A percentile compares a stretch with the other conserved stretches of the same genome.
Evolutionary conservation across 345 rosid species (phyloP).

Genomic region (Physaria fendleri): DNA sequence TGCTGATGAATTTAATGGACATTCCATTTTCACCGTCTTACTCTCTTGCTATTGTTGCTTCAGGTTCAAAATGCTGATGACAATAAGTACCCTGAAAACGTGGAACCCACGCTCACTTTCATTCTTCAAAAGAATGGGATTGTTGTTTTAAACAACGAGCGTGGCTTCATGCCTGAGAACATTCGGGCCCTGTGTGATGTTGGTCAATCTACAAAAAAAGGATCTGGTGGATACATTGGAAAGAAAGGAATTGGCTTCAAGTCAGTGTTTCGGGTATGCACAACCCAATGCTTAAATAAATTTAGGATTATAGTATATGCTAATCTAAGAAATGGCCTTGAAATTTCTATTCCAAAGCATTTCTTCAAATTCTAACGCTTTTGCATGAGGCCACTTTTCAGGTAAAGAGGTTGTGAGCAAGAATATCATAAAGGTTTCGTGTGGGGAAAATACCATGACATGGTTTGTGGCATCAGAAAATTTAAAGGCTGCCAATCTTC

Average conservation of each 20-base stretch:
- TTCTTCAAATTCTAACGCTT: background rate
- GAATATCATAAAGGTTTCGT: conserved; percentile 65
- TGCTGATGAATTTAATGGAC: conserved; percentile 57
- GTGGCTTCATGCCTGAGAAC: conserved; percentile 76
- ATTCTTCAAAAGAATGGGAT: conserved; percentile 75
- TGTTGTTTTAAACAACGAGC: conserved; percentile 77
- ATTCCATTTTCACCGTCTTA: conserved; percentile 9
- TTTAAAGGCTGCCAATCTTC: conserved; percentile 46
- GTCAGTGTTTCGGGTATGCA: conserved; percentile 95
- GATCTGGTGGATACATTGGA: conserved; percentile 84
- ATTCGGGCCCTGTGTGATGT: conserved; percentile 92
- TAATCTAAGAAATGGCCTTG: conserved; percentile 1
- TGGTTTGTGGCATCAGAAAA: conserved; percentile 85
- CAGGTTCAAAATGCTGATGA: conserved; percentile 99
- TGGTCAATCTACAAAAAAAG: conserved; percentile 90
- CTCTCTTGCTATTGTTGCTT: conserved; percentile 29
- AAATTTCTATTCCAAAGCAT: background rate
- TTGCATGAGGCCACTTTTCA: conserved; percentile 30
- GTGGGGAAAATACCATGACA: conserved; percentile 69
- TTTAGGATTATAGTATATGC: background rate
- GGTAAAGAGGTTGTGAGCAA: conserved; percentile 72
- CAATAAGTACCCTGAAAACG: conserved; percentile 59
- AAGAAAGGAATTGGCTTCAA: conserved; percentile 98
- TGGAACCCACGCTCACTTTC: conserved; percentile 78
- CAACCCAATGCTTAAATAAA: conserved; percentile 10